Conservation (phyloP, 2,329 filamentous ascomycete genomes). For the Aciculosporium take region DNA sequence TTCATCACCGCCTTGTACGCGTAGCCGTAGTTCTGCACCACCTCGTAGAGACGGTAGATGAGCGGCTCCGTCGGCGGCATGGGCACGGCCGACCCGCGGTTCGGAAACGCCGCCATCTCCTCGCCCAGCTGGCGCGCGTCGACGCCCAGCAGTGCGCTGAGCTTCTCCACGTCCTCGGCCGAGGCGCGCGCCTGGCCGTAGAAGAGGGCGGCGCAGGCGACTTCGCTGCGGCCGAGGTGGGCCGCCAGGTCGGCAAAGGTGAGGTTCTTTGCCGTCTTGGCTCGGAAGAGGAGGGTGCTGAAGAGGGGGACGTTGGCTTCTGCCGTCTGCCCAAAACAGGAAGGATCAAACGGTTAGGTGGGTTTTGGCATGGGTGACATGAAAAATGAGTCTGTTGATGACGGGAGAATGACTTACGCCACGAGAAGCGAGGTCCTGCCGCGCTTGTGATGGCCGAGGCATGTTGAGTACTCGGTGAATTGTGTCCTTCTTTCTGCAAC, state of each 20-base stretch:
- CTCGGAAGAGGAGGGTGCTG: conserved; percentile 52
- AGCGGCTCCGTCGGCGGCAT: conserved; percentile 25
- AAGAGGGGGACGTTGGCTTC: conserved; percentile 55
- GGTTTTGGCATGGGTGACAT: too few relatives aligned
- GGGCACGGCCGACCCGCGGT: conserved; percentile 51
- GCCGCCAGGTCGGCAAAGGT: conserved; percentile 68
- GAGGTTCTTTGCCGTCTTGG: conserved; percentile 61
- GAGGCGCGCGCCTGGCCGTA: conserved; percentile 74
- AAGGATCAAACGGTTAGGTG: too few relatives aligned
- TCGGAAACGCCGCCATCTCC: conserved; percentile 60
- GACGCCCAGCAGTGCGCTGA: conserved; percentile 52
- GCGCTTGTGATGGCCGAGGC: not conserved
- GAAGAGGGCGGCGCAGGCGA: conserved; percentile 77
- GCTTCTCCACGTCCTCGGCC: conserved; percentile 48
- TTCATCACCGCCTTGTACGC: conserved; percentile 91
- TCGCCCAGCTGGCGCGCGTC: conserved; percentile 39
- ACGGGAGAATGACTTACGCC: conserved; percentile 1
- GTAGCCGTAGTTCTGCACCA: conserved; percentile 94
- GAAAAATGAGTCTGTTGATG: too few relatives aligned
- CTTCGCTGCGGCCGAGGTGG: conserved; percentile 63
- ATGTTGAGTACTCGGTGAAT: too few relatives aligned
- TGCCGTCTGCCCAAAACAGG: too few relatives aligned
- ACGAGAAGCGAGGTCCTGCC: conserved; percentile 2
- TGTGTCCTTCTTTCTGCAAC: too few relatives aligned
- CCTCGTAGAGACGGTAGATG: conserved; percentile 85